Percentiles rank a stretch among this genome's conserved stretches.
phyloP scores from a whole-genome alignment of 2,329 filamentous ascomycete genomes.

The Colletotrichum lupini region DNA sequence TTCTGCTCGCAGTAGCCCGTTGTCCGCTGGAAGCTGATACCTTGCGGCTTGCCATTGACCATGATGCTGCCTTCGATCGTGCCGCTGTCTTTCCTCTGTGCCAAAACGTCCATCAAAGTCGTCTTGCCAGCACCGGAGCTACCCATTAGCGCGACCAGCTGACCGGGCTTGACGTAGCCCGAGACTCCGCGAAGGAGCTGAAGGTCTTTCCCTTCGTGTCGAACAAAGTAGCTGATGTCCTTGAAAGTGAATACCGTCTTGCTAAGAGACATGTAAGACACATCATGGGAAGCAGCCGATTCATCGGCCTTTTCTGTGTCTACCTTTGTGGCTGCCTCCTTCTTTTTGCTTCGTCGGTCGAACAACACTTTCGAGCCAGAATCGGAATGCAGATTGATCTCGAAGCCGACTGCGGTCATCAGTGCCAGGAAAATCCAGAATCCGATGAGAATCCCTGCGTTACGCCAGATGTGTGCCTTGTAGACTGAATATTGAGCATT shows the following conservation, averaged over 20 bases:
- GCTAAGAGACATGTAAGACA: neutral
- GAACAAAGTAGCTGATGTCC: slow-evolving; percentile 23
- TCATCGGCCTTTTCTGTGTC: neutral
- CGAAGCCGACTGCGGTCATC: neutral
- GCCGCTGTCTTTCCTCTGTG: slow-evolving; percentile 63
- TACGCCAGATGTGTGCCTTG: slow-evolving; percentile 37
- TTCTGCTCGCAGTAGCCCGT: slow-evolving; percentile 39
- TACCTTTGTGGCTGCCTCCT: neutral
- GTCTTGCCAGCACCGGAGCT: slow-evolving; percentile 45
- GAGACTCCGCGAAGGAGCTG: slow-evolving; percentile 71
- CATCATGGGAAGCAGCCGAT: neutral
- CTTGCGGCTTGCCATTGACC: slow-evolving; percentile 19
- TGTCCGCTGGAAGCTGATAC: slow-evolving; percentile 15
- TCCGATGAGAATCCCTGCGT: slow-evolving; percentile 33
- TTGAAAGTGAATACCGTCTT: slow-evolving; percentile 25
- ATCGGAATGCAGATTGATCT: neutral
- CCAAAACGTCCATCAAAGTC: slow-evolving; percentile 71
- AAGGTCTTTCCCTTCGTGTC: slow-evolving; percentile 56
- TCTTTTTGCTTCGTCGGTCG: neutral
- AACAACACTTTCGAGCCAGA: neutral
- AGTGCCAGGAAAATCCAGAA: slow-evolving; percentile 32
- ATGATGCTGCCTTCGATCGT: slow-evolving; percentile 37
- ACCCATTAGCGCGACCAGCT: slow-evolving; percentile 71
- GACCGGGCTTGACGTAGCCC: slow-evolving; percentile 77
- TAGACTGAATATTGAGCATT: slow-evolving; percentile 28